These are phyloP conservation scores for Filobasidium uniguttulatum DNA, from an alignment of 1,284 basidiomycete genomes.

Conservation along the genomic window DNA sequence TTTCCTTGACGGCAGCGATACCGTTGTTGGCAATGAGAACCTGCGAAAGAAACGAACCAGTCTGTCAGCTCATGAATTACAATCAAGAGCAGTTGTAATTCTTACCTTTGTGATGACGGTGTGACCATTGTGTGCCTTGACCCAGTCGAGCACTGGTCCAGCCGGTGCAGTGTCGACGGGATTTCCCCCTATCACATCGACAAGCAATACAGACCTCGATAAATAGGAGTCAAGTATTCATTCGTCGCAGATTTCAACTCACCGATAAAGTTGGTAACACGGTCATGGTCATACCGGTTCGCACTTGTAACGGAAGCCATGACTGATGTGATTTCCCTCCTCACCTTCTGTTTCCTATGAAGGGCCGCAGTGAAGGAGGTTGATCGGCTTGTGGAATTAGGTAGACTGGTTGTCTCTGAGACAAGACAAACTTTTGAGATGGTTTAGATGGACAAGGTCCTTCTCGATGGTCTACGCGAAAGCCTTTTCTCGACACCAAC, in stretches of 20 bases:
- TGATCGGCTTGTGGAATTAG: no score
- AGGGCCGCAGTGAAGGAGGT: no score
- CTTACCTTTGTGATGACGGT: slow-evolving; percentile 95
- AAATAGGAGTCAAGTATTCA: background rate
- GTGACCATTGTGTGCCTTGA: slow-evolving; percentile 82
- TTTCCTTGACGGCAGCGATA: slow-evolving; percentile 99
- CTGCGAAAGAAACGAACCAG: slow-evolving; percentile 37
- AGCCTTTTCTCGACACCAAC: no score
- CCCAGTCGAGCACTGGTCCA: slow-evolving; percentile 77
- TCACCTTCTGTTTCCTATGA: no score
- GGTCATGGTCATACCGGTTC: slow-evolving; percentile 40
- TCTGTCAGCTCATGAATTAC: background rate
- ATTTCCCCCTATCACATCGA: slow-evolving; percentile 60
- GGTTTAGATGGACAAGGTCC: no score
- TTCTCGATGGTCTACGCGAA: no score
- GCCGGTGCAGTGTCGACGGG: slow-evolving; percentile 68
- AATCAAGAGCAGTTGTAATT: background rate
- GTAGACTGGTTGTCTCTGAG: no score
- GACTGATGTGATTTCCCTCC: no score
- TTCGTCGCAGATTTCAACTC: slow-evolving; percentile 18
- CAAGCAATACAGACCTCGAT: background rate
- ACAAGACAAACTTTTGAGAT: no score
- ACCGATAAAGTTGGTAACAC: slow-evolving; percentile 73
- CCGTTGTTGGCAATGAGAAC: slow-evolving; percentile 95
- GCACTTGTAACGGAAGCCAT: slow-evolving; percentile 10